Conservation (phyloP, 495 filamentous ascomycete genomes). For the Diplogelasinospora grovesii region DNA sequence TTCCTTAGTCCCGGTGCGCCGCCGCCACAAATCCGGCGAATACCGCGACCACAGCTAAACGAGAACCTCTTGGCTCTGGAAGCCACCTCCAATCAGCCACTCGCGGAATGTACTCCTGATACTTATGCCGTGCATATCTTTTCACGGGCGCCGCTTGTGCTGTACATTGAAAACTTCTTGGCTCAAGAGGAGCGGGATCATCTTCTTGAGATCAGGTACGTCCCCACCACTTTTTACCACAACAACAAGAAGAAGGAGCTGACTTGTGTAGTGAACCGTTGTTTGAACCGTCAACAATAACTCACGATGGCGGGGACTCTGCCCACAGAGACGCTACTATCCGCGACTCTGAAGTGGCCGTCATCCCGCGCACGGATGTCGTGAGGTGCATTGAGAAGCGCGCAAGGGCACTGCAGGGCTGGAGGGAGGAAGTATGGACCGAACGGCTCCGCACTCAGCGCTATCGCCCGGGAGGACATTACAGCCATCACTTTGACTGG, state of each 20-base stretch:
- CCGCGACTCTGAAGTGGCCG: conserved; percentile 43
- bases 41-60: conserved; percentile 34
- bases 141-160: conserved; percentile 35
- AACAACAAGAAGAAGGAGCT: no score
- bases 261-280: conserved; percentile 30
- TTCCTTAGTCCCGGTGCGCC: conserved; percentile 12
- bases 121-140: conserved; percentile 35
- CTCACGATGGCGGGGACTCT: conserved; percentile 30
- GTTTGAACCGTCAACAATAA: conserved; percentile 38
- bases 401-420: conserved; percentile 37
- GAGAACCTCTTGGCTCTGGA: conserved; percentile 38
- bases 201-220: conserved; percentile 38
- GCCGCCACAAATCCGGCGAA: conserved; percentile 26
- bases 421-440: conserved; percentile 38
- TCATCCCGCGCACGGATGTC: conserved; percentile 32
- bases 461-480: conserved; percentile 34
- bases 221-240: neutral
- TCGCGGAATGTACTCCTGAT: conserved; percentile 25
- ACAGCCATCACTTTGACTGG: conserved; percentile 43
- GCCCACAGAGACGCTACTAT: conserved; percentile 26
- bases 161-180: conserved; percentile 42
- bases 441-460: conserved; percentile 39
- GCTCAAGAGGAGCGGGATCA: conserved; percentile 28
- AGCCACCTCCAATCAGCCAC: conserved; percentile 2
- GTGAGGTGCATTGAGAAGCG: conserved; percentile 41